Percentiles rank a stretch among this genome's conserved stretches.
Conservation (phyloP, 148 eudicot species). For the Simmondsia chinensis region DNA sequence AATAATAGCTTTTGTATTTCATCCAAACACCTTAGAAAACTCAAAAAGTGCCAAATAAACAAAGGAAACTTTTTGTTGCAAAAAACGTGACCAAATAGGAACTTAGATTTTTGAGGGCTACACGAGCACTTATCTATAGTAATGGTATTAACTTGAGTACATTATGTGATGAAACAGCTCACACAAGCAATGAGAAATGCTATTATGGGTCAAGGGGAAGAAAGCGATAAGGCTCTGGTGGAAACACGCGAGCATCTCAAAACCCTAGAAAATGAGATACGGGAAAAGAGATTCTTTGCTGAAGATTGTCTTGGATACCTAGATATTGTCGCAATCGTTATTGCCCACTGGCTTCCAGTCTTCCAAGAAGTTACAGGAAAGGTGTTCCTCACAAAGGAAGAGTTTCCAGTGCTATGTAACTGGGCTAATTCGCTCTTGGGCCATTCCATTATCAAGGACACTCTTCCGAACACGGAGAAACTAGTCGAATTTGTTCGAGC, state of each 20-base stretch:
- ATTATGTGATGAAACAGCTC: constrained; percentile 8
- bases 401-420: constrained; percentile 20
- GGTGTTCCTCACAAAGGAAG: constrained; percentile 22
- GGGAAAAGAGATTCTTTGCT: constrained; percentile 34
- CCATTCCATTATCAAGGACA: constrained; percentile 17
- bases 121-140: too few species aligned
- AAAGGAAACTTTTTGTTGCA: too few species aligned
- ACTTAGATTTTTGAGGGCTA: too few species aligned
- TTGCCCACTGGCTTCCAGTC: constrained; percentile 29
- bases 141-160: too few species aligned
- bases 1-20: too few species aligned
- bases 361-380: constrained; percentile 15
- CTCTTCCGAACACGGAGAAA: constrained; percentile 23
- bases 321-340: constrained; percentile 27
- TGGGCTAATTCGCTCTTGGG: constrained; percentile 24
- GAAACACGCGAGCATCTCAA: constrained; percentile 23
- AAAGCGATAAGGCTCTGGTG: constrained; percentile 18
- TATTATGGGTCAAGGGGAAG: constrained; percentile 18
- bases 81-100: too few species aligned
- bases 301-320: constrained; percentile 34
- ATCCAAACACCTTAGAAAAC: too few species aligned
- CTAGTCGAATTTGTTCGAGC: constrained; percentile 2
- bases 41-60: too few species aligned
- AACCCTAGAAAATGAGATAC: constrained; percentile 29
- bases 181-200: constrained; percentile 11